These are phyloP conservation scores for Xylariaceae sp. DNA, from an alignment of 2,329 filamentous ascomycete species.

Conservation along the genomic window DNA sequence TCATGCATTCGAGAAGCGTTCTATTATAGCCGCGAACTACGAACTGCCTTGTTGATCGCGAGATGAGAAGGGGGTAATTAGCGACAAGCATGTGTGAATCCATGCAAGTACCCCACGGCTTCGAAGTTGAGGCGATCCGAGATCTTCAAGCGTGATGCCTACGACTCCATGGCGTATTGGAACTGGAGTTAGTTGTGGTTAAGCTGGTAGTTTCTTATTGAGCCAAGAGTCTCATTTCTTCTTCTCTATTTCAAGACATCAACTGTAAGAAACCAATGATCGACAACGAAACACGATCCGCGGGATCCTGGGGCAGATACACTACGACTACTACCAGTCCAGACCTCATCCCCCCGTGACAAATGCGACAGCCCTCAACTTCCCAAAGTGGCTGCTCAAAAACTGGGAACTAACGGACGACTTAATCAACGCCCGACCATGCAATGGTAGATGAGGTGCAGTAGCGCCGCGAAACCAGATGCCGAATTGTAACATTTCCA, in stretches of 20 bases:
- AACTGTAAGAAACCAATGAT: not conserved
- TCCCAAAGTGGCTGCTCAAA: not conserved
- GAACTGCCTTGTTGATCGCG: not conserved
- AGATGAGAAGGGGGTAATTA: not conserved
- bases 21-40: not conserved
- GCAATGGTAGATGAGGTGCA: not conserved
- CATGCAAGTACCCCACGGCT: too few relatives aligned
- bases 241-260: not conserved
- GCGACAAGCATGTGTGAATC: not conserved
- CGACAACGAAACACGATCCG: not conserved
- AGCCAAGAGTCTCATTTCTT: not conserved
- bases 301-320: not conserved
- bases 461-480: not conserved
- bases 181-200: not conserved
- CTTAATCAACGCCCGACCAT: not conserved
- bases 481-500: not conserved
- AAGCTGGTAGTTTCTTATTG: not conserved
- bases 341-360: not conserved
- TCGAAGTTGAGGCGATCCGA: too few relatives aligned
- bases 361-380: not conserved
- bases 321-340: not conserved
- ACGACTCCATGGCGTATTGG: too few relatives aligned
- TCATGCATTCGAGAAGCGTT: constrained; percentile 1
- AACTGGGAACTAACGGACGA: not conserved
- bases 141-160: not conserved